Evolutionary conservation across 208 protist species (phyloP), one percentile per base, ranked within the genome.

Genomic region (Tritrichomonas foetus): DNA sequence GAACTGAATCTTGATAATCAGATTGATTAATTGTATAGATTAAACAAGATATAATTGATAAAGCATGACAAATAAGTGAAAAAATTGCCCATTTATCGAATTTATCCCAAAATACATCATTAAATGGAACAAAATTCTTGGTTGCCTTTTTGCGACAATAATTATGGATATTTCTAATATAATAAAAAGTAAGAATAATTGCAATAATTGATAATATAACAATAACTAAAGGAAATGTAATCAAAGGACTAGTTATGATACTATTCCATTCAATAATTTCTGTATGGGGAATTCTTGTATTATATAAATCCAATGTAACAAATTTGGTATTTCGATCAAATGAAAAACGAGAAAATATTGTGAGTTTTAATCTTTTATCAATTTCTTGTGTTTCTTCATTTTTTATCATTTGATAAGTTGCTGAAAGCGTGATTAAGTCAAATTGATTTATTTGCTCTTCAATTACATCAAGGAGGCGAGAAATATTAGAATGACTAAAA

Each of bases 21-120:
- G 27, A 39, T 16, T 47, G 27, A 47, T 53, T 33, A 89, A 89
- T 1, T 39, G 30, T 57, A 57, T 89, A 89, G 2, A 53, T 11
- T 39, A 47, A 57, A 57, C 47, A 61, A 39, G 78, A 89, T 22
- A 89, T 57, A 39, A 89, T 49, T 33, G 78, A 53, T 44, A 89
- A 16, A 22, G 30, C 39, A 57, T 89, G 78, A 39, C 16, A 33
- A n/a, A 89, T 33, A 39, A 89, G 11, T 14, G 78, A 89, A 50
- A 57, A 89, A 27, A 89, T 53, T 20, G 25, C 33, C 78, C 78
- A 89, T 89, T 89, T 89, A n/a, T 89, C 78, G 16, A 53, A 89
- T 30, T 89, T 89, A 20, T 53, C 20, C 78, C 47, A 57, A 39
- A 89, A 89, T 57, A 89, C 30, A 57, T 57, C 47, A 1, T 33